Conservation (phyloP, 352 stramenopile genomes). For the Phytophthora constricta region DNA sequence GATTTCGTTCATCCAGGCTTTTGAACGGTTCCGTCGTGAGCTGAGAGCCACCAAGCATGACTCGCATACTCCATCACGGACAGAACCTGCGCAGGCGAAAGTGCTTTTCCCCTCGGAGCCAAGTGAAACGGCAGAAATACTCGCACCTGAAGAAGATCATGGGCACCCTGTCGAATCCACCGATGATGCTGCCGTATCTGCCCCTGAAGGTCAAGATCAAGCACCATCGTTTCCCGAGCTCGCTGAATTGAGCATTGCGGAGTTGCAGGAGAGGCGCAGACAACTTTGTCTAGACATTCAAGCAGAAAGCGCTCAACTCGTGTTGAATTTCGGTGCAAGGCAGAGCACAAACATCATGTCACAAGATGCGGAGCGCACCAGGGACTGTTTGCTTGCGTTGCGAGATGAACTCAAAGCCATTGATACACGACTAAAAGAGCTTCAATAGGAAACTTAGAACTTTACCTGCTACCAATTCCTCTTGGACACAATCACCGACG, state of each 20-base stretch:
- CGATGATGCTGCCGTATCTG: not conserved
- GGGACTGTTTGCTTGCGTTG: conserved; percentile 22
- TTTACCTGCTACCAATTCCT: no score
- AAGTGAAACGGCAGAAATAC: not conserved
- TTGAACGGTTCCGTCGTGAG: conserved; percentile 51
- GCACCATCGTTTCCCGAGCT: conserved; percentile 10
- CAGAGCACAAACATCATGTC: conserved; percentile 4
- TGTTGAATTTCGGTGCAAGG: conserved; percentile 37
- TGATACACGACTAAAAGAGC: conserved; percentile 21
- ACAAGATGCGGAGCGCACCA: conserved; percentile 17
- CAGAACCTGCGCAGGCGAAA: conserved; percentile 19
- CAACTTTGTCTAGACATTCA: conserved; percentile 67
- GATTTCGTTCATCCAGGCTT: conserved; percentile 59
- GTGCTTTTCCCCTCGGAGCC: conserved; percentile 22
- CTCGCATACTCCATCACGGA: conserved; percentile 6
- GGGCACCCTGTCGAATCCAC: not conserved
- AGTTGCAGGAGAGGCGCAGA: conserved; percentile 42
- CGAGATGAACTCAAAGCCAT: conserved; percentile 36
- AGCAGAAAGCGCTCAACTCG: conserved; percentile 51
- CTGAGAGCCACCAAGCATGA: conserved; percentile 26
- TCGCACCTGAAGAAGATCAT: not conserved
- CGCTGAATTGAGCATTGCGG: conserved; percentile 15
- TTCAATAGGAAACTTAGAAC: not conserved
- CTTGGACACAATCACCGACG: no score
- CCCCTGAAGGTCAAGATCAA: conserved; percentile 2